phyloP scores from a whole-genome alignment of 192 early-diverging fungal genomes.

The Piromyces finnis region DNA sequence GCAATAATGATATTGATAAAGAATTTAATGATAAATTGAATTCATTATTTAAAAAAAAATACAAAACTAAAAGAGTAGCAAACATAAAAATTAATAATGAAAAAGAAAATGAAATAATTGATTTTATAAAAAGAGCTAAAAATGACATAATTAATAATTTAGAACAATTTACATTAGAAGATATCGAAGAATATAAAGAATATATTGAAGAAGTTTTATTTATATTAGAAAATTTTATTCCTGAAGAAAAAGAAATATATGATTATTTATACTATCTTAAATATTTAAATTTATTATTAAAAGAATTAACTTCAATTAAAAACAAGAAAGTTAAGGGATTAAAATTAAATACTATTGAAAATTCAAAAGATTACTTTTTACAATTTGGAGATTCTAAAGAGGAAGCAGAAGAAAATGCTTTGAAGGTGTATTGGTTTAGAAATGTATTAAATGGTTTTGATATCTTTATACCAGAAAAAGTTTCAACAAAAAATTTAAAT shows the following conservation, averaged over 20 bases:
- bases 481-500: background rate
- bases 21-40: background rate
- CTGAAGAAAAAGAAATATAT: background rate
- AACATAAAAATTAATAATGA: background rate
- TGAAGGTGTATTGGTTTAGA: background rate
- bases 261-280: background rate
- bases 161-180: background rate
- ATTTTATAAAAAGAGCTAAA: background rate
- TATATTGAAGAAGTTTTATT: background rate
- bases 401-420: background rate
- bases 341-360: background rate
- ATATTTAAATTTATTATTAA: background rate
- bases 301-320: background rate
- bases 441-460: background rate
- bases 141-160: background rate
- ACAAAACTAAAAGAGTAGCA: background rate
- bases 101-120: background rate
- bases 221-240: background rate
- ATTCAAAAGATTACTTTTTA: background rate
- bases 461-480: background rate
- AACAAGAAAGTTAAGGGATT: background rate
- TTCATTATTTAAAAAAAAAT: background rate
- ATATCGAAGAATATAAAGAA: background rate
- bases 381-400: background rate
- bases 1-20: too few species aligned